Evolutionary conservation across 2,329 filamentous ascomycete species (phyloP), one percentile per base, ranked within the genome.

Genomic region (Lecanosticta acicola): DNA sequence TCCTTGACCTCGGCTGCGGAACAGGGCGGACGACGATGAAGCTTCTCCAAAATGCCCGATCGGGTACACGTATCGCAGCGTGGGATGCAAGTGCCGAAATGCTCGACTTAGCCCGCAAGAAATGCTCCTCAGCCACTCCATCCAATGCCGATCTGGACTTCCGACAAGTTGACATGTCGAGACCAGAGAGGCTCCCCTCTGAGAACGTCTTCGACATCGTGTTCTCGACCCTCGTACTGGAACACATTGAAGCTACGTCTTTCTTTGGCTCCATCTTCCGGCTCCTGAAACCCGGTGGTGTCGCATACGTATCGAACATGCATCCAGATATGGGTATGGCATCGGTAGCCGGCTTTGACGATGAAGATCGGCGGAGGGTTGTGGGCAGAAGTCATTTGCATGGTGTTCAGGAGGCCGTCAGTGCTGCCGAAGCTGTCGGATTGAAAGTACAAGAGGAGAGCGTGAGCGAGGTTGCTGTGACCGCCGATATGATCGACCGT

Each of bases 271-370:
- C 72, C 0, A 69, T 73, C 0, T 56, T 67, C 1, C 53, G 56
- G 1, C 61, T 84, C 13, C 64, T 70, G 3, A 55, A 53, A 2
- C 65, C 67, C 0, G 71, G 71, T 0, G 79, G 75, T 0, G 63
- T 73, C 39, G 64, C 81, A 3, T 66, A 84, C 8, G 57, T 84
- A n/a, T 84, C 80, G 1, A 84, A 84, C 56, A 85, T 85, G 81
- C 81, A 85, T 59, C 64, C 71, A 1, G 76, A 83, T 2, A 84
- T 84, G 80, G 80, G 79, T 1, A 51, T 52, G 11, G 68, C 73
- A 13, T 76, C 74, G 19, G 79, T 81, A 57, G 81, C 81, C 0
- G 81, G 81, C 0, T 84, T 85, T 56, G 68, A 79, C 10, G 77
- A 80, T 4, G 64, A 62, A 14, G 71, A 72, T 1, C 74, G 73